These are phyloP conservation scores for Corinectria fuckeliana DNA, from an alignment of 2,329 filamentous ascomycete genomes.

Conservation along the genomic window DNA sequence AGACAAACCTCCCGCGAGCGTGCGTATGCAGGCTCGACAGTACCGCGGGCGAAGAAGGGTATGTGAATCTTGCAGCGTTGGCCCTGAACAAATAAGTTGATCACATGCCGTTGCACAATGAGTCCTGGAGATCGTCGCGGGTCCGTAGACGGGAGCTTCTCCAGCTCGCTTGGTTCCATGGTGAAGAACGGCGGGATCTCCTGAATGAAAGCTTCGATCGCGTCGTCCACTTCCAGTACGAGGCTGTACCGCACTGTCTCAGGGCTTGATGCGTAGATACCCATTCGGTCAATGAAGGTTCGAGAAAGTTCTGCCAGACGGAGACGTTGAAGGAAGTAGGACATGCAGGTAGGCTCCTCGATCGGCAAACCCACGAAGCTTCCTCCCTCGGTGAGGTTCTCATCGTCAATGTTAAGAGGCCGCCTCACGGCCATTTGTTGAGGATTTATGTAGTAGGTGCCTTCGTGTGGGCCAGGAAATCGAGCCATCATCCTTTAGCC, in stretches of 20 bases:
- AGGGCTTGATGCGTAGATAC: slow-evolving; percentile 31
- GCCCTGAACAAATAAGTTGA: slow-evolving; percentile 43
- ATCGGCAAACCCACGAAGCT: slow-evolving; percentile 40
- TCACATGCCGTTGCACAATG: slow-evolving; percentile 42
- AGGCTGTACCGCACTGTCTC: slow-evolving; percentile 42
- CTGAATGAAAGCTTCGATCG: slow-evolving; percentile 36
- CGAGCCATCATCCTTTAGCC: slow-evolving; percentile 46
- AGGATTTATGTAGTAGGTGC: slow-evolving; percentile 46
- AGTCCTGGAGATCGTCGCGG: slow-evolving; percentile 31
- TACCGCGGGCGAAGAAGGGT: slow-evolving; percentile 44
- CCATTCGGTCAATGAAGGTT: slow-evolving; percentile 42
- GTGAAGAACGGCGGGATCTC: slow-evolving; percentile 42
- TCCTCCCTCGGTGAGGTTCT: slow-evolving; percentile 42
- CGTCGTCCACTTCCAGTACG: slow-evolving; percentile 43
- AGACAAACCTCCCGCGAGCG: slow-evolving; percentile 43
- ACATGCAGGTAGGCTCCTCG: slow-evolving; percentile 44
- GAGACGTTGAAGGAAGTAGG: slow-evolving; percentile 47
- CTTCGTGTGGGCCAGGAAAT: slow-evolving; percentile 44
- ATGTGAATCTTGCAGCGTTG: slow-evolving; percentile 46
- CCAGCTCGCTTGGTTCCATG: slow-evolving; percentile 26
- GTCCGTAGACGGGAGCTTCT: slow-evolving; percentile 32
- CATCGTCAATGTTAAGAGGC: slow-evolving; percentile 48
- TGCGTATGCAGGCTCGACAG: slow-evolving; percentile 42
- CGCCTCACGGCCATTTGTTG: slow-evolving; percentile 48
- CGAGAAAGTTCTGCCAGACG: slow-evolving; percentile 47